Percentiles rank a stretch among this genome's conserved stretches.
These are phyloP conservation scores for Wickerhamomyces silvicola DNA, from an alignment of 805 yeast species.

Conservation along the genomic window DNA sequence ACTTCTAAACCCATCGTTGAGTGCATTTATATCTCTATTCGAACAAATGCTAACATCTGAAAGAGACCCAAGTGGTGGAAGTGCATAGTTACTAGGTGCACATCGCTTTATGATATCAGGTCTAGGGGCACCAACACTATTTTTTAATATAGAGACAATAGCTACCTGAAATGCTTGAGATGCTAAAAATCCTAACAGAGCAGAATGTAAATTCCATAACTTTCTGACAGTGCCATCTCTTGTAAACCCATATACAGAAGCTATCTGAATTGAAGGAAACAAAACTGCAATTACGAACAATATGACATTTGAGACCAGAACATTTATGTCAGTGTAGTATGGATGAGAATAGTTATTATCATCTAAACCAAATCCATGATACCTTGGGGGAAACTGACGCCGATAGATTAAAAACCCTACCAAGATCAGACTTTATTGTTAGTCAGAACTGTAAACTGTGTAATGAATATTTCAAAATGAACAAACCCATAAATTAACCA, in stretches of 20 bases:
- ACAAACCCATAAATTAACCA: conserved; percentile 22
- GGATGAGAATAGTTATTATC: conserved; percentile 29
- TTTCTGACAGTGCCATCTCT: conserved; percentile 19
- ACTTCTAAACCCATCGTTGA: conserved; percentile 48
- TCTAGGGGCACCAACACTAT: conserved; percentile 41
- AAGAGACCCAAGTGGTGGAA: conserved; percentile 30
- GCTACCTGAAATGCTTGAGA: conserved; percentile 32
- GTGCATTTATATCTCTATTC: conserved; percentile 24
- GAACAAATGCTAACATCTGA: conserved; percentile 43
- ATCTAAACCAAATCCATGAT: conserved; percentile 33
- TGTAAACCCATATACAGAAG: conserved; percentile 14
- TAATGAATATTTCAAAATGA: neutral
- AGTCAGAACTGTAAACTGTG: neutral
- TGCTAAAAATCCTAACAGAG: conserved; percentile 30
- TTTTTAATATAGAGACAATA: conserved; percentile 39
- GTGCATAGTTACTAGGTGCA: conserved; percentile 28
- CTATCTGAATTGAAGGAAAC: conserved; percentile 28
- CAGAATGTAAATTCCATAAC: conserved; percentile 37
- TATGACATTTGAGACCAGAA: conserved; percentile 26
- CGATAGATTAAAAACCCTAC: conserved; percentile 25
- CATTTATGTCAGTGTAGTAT: conserved; percentile 26
- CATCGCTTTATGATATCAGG: conserved; percentile 51
- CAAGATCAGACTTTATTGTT: conserved; percentile 13
- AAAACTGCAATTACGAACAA: conserved; percentile 26
- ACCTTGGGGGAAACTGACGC: conserved; percentile 27